Evolutionary conservation across 1,284 basidiomycete species (phyloP).

Genomic region (Limonomyces culmigenus): DNA sequence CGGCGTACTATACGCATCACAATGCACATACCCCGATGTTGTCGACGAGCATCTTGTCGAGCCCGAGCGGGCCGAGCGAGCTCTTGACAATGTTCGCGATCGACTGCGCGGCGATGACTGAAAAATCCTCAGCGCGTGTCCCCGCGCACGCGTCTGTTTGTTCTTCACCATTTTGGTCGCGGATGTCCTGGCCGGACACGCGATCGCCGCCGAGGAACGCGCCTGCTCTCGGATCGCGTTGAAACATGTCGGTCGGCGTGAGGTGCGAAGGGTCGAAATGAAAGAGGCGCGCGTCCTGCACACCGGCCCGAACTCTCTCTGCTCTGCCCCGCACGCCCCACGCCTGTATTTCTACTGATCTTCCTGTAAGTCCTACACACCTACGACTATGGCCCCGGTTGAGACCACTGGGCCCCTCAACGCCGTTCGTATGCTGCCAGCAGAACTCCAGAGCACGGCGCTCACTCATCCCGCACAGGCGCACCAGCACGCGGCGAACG

Average conservation of each 20-base stretch:
- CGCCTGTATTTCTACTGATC: too few species aligned
- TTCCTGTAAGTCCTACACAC: too few species aligned
- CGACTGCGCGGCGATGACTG: constrained; percentile 88
- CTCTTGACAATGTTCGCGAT: constrained; percentile 98
- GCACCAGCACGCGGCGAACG: constrained; percentile 64
- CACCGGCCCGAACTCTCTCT: too few species aligned
- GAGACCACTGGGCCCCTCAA: too few species aligned
- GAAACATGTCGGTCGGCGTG: constrained; percentile 37
- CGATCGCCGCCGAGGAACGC: constrained; percentile 90
- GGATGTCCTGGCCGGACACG: constrained; percentile 87
- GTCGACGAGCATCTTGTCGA: constrained; percentile 97
- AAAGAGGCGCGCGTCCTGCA: too few species aligned
- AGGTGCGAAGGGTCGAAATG: constrained; percentile 1
- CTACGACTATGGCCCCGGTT: too few species aligned
- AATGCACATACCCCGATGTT: constrained; percentile 76
- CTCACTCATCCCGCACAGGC: constrained; percentile 48
- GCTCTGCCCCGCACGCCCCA: too few species aligned
- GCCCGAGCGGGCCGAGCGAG: constrained; percentile 86
- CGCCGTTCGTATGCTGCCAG: too few species aligned
- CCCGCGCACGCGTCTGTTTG: too few species aligned
- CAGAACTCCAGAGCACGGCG: too few species aligned
- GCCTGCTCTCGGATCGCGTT: constrained; percentile 74
- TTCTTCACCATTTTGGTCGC: constrained; percentile 82
- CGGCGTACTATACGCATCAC: constrained; percentile 1
- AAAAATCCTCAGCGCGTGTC: background rate